Conservation (phyloP, 257 asterid genomes). For the Rubia yunnanensis region DNA sequence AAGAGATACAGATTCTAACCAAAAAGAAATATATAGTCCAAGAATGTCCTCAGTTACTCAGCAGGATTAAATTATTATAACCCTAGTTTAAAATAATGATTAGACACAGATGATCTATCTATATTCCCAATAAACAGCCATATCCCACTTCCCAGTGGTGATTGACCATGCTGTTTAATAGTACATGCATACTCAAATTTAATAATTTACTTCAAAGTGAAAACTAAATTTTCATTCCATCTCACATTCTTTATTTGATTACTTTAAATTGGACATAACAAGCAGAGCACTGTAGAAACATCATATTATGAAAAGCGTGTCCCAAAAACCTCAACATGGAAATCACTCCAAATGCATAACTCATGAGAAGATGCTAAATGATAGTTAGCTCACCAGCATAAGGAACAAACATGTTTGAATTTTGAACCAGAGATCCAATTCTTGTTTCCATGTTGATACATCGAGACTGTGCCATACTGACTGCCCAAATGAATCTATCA, state of each 20-base stretch:
- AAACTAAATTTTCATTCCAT: neutral
- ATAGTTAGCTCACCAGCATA: constrained; percentile 76
- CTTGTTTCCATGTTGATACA: constrained; percentile 62
- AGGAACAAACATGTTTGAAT: constrained; percentile 83
- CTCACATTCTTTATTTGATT: neutral
- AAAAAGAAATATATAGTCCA: neutral
- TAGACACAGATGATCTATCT: neutral
- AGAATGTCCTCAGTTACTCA: neutral
- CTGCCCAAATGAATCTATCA: constrained; percentile 92
- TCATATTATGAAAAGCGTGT: constrained; percentile 2
- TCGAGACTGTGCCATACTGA: constrained; percentile 86
- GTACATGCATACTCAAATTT: too few species aligned
- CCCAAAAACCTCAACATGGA: too few species aligned
- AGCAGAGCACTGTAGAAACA: neutral
- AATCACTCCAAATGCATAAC: too few species aligned
- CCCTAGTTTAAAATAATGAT: neutral
- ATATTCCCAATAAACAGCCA: neutral
- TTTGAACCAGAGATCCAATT: constrained; percentile 83
- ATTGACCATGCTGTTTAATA: neutral
- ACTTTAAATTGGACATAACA: neutral
- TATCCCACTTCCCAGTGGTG: neutral
- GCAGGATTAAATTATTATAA: neutral
- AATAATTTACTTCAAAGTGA: neutral
- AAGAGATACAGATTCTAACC: neutral
- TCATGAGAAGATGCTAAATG: constrained; percentile 3